Evolutionary conservation across 805 yeast species (phyloP), one percentile per base, ranked within the genome.

Genomic region (Lachancea quebecensis): DNA sequence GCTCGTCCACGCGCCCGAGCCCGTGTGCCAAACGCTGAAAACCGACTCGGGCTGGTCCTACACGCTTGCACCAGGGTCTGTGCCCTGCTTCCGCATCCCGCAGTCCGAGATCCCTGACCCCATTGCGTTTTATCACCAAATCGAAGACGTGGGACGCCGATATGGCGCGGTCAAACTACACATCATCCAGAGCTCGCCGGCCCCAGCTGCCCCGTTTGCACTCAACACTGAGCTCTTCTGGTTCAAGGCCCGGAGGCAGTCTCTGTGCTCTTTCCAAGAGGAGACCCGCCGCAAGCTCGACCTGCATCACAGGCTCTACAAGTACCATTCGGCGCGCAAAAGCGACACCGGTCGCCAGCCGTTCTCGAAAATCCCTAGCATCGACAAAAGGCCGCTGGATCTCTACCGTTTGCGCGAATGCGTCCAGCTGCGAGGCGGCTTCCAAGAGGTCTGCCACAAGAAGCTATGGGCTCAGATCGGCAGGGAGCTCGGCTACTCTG

Each of bases 391-490:
- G 43, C 75, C 81, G 1, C 60, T 85, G 35, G 90, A 85, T 62
- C 65, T 85, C 31, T 85, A 71, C 60, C 69, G 77, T 35, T 62
- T 85, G 34, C 73, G 76, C 52, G 67, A 73, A 33, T 70, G 78
- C 11, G 93, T 86, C 1, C 67, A 73, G 15, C 58, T 75, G 14
- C 68, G 83, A 48, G 93, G 93, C 15, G 95, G 95, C 0, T 80
- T 71, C 57, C 69, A 71, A 10, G 70, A 64, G 10, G 89, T 86
- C n/a, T 75, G 83, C 38, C 62, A 72, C 45, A 74, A 74, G 45
- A 83, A 84, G 55, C 68, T 78, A 38, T 87, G 95, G 96, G 88
- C 88, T 1, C 88, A 84, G 56, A 75, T 87, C 9, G 91, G 91
- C 11, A 70, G 89, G 44, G 95, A 85, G 54, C 65, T 87, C 41